A percentile compares a stretch with the other conserved stretches of the same genome.
Evolutionary conservation across 768 basidiomycete genomes (phyloP).

Genomic region (Rhodosporidiobolus odoratus): DNA sequence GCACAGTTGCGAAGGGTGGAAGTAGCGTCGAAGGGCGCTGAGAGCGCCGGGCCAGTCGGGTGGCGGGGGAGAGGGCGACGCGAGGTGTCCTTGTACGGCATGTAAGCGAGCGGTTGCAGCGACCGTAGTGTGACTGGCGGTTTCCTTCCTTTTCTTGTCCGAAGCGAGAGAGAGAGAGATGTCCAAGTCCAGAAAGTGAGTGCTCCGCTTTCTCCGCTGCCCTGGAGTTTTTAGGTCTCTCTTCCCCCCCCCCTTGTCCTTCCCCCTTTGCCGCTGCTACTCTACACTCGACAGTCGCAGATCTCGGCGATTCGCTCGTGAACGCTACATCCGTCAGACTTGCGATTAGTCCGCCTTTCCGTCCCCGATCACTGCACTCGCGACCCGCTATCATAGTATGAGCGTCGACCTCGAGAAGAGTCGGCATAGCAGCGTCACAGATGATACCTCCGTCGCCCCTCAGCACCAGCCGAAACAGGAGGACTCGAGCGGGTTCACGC

Average conservation of each 20-base stretch:
- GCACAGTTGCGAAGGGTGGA: slow-evolving; percentile 24
- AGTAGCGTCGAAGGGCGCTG: slow-evolving; percentile 1
- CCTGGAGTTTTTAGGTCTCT: neutral
- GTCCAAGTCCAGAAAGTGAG: too few species aligned
- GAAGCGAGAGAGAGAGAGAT: too few species aligned
- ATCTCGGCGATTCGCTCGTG: neutral
- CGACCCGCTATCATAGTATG: too few species aligned
- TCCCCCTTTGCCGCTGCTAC: neutral
- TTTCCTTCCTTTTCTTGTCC: too few species aligned
- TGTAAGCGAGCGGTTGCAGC: neutral
- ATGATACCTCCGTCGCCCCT: neutral
- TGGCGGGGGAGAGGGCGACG: neutral
- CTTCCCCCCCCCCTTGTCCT: too few species aligned
- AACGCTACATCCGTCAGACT: neutral
- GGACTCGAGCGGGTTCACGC: neutral
- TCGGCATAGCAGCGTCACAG: neutral
- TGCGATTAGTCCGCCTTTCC: neutral
- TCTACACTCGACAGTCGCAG: neutral
- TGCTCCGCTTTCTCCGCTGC: too few species aligned
- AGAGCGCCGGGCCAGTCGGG: slow-evolving; percentile 3
- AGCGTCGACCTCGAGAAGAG: neutral
- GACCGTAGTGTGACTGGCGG: neutral
- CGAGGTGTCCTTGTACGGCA: slow-evolving; percentile 4
- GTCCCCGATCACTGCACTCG: too few species aligned
- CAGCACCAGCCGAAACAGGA: neutral